Base-by-base conservation (phyloP, 2,329 filamentous ascomycete genomes). In the Aspergillus fumigatiaffinis region DNA sequence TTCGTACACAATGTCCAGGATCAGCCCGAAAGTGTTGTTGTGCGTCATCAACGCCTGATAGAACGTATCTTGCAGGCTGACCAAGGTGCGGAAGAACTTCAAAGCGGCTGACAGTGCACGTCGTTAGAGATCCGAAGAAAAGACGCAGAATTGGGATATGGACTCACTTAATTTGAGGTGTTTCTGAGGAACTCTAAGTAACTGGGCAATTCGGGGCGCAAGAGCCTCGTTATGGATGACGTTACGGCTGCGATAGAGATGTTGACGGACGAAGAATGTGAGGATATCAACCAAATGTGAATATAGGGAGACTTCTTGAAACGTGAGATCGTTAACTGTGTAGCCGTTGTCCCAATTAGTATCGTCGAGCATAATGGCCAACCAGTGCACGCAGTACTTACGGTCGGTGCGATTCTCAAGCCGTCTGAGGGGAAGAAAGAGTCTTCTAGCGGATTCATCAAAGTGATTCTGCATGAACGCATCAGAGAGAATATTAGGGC, bases 191-290 rank as follows among this genome's bases (percentile, higher is more conserved):
- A 88, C 92, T 48, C 81, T 80, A 63, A 99, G 83, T 59, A 99
- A 83, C 73, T 96, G 91, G 51, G 88, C 87, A 59, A 97, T 87
- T 44, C 92, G 86, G 60, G 87, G 83, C 7, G 89, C 86, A 48
- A 97, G 80, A 56, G 89, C 87, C 73, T 97, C 86, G 10, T 85
- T 85, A 60, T 96, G 80, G 26, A 97, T 88, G 69, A 97, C 96
- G 68, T 87, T 90, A 73, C 95, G 94, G 78, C 89, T 92, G 65
- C 91, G 87, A 67, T 90, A 87, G 44, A 89, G 84, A 74, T 97
- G 93, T 69, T 95, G 90, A 44, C 92, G 87, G 62, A 97, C 87
- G 73, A 97, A 97, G 77, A 95, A 97, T 71, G 90, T 92, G 52
- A 97, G 82, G 28, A 97, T 90, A 71, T 99, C 94, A 54, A 97